phyloP scores from a whole-genome alignment of 2,329 filamentous ascomycete species.

The Boeremia lycopersici region DNA sequence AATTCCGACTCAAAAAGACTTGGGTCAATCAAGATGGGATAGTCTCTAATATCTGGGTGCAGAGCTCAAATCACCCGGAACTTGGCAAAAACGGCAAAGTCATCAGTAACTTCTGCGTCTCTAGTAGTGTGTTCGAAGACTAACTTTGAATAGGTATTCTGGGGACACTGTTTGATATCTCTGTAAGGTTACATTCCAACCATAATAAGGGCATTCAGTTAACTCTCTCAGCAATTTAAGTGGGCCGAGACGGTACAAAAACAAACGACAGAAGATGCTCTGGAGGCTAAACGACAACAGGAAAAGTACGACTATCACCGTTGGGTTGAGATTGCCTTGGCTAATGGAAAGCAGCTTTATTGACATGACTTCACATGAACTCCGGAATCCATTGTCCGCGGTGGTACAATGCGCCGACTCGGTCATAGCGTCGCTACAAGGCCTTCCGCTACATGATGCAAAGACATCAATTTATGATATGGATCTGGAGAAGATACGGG shows the following conservation, averaged over 20 bases:
- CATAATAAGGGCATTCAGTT: background rate
- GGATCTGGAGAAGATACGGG: conserved; percentile 15
- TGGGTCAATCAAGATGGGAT: conserved; percentile 36
- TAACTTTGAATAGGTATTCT: conserved; percentile 30
- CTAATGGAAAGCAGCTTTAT: conserved; percentile 32
- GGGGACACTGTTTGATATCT: conserved; percentile 46
- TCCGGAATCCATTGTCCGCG: conserved; percentile 40
- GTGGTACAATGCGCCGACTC: conserved; percentile 53
- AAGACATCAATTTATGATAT: conserved; percentile 7
- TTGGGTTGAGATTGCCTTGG: background rate
- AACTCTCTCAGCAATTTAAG: conserved; percentile 34
- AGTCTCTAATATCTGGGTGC: conserved; percentile 33
- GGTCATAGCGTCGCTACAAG: conserved; percentile 33
- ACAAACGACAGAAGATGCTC: conserved; percentile 41
- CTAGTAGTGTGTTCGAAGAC: no score
- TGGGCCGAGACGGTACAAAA: conserved; percentile 46
- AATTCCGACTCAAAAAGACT: conserved; percentile 36
- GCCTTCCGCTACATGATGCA: conserved; percentile 1
- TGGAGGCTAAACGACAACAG: conserved; percentile 47
- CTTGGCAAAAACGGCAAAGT: conserved; percentile 32
- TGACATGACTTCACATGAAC: conserved; percentile 48
- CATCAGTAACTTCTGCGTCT: conserved; percentile 17
- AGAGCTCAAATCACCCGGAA: conserved; percentile 33
- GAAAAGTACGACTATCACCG: conserved; percentile 31
- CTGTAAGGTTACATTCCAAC: background rate